Percentiles rank a stretch among this genome's conserved stretches.
Evolutionary conservation across 768 basidiomycete genomes (phyloP).

Genomic region (Sporobolomyces phaffii): DNA sequence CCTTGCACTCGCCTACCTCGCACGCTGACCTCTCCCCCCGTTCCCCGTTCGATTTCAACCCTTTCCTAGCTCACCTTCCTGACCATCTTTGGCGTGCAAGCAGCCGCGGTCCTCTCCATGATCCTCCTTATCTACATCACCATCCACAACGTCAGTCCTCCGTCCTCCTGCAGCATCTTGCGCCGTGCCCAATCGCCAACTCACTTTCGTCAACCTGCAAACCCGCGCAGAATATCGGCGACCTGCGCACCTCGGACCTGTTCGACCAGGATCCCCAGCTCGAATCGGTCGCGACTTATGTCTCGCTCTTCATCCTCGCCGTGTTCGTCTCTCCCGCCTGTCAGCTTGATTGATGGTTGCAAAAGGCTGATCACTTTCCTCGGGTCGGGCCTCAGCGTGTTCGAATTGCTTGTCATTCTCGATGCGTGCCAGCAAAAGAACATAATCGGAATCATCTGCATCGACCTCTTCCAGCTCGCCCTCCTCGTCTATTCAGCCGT

Average conservation of each 20-base stretch:
- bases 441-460: slow-evolving; percentile 19
- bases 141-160: not conserved
- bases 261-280: slow-evolving; percentile 25
- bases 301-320: slow-evolving; percentile 37
- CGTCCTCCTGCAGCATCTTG: not conserved
- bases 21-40: not conserved
- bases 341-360: too few relatives aligned
- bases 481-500: slow-evolving; percentile 33
- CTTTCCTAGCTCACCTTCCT: slow-evolving; percentile 23
- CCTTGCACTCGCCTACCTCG: not conserved
- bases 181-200: too few relatives aligned
- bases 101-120: slow-evolving; percentile 22
- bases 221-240: slow-evolving; percentile 9
- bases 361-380: not conserved
- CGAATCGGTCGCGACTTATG: slow-evolving; percentile 32
- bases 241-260: not conserved
- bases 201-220: not conserved
- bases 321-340: slow-evolving; percentile 5
- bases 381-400: not conserved
- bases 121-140: slow-evolving; percentile 30
- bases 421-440: slow-evolving; percentile 27
- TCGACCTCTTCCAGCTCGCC: slow-evolving; percentile 22
- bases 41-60: not conserved
- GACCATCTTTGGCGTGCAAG: slow-evolving; percentile 13
- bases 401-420: slow-evolving; percentile 29